Evolutionary conservation across 192 early-diverging fungal genomes (phyloP).

Genomic region (Entophlyctis helioformis): DNA sequence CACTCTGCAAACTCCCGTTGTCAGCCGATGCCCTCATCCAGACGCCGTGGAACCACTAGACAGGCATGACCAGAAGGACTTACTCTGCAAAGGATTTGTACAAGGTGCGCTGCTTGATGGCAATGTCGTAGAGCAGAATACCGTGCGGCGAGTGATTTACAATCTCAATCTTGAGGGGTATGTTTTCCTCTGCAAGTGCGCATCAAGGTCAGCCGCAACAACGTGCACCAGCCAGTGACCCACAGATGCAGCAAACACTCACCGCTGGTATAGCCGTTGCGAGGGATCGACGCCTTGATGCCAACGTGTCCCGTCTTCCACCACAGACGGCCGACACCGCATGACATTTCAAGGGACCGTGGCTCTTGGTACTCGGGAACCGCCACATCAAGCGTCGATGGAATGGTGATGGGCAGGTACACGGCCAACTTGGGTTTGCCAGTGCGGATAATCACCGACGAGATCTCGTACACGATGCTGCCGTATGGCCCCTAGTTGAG

Average conservation of each 20-base stretch:
- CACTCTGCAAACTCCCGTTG: conserved; percentile 5
- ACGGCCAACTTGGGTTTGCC: no score
- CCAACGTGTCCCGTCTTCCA: conserved; percentile 15
- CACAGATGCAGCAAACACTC: no score
- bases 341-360: not conserved
- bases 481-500: conserved; percentile 12
- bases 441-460: no score
- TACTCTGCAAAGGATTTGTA: conserved; percentile 12
- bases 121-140: conserved; percentile 7
- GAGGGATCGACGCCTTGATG: no score
- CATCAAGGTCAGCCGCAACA: no score
- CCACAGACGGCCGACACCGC: conserved; percentile 3
- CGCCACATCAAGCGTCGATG: conserved; percentile 12
- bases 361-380: conserved; percentile 7
- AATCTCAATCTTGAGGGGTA: conserved; percentile 14
- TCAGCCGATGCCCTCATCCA: no score
- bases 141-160: conserved; percentile 17
- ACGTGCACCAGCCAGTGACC: no score
- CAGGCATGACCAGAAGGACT: no score
- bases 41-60: no score
- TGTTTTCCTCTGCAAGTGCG: conserved; percentile 13
- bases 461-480: conserved; percentile 11
- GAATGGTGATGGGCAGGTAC: conserved; percentile 6
- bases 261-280: no score
- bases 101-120: conserved; percentile 15